A percentile compares a stretch with the other conserved stretches of the same genome.
Evolutionary conservation across 2,329 filamentous ascomycete genomes (phyloP).

Genomic region (Tothia fuscella): DNA sequence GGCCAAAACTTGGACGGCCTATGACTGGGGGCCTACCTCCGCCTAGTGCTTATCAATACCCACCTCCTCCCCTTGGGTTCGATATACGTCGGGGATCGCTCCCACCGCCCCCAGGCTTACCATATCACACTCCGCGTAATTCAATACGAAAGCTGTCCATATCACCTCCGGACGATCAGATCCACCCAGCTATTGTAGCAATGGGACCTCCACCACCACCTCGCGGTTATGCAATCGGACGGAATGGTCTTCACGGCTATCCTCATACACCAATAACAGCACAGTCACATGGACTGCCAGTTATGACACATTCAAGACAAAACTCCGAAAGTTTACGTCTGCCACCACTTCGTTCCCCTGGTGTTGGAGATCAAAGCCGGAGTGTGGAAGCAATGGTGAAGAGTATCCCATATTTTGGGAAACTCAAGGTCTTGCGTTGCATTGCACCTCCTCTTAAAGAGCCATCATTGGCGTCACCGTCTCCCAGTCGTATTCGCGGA

Average conservation of each 20-base stretch:
- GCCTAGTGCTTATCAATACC: no score
- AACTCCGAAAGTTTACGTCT: conserved; percentile 24
- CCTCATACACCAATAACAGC: conserved; percentile 7
- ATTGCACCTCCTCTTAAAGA: conserved; percentile 56
- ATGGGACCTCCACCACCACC: conserved; percentile 5
- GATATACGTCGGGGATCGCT: no score
- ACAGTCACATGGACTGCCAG: neutral
- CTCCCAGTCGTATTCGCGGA: conserved; percentile 48
- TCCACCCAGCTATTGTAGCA: neutral
- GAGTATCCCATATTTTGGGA: conserved; percentile 61
- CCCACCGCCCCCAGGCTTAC: no score
- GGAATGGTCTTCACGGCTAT: neutral
- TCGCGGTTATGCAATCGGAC: neutral
- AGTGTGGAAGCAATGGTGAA: conserved; percentile 60
- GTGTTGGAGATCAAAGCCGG: conserved; percentile 28
- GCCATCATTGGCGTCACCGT: conserved; percentile 17
- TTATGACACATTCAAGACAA: conserved; percentile 1
- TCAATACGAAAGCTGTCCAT: no score
- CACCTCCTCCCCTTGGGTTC: no score
- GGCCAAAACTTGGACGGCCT: no score
- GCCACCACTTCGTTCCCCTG: conserved; percentile 38
- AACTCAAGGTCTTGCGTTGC: conserved; percentile 62
- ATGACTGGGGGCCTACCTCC: no score
- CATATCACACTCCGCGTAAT: no score
- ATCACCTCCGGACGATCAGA: no score